These are phyloP conservation scores for Astrothelium subdiscretum DNA, from an alignment of 495 filamentous ascomycete genomes.

Conservation along the genomic window DNA sequence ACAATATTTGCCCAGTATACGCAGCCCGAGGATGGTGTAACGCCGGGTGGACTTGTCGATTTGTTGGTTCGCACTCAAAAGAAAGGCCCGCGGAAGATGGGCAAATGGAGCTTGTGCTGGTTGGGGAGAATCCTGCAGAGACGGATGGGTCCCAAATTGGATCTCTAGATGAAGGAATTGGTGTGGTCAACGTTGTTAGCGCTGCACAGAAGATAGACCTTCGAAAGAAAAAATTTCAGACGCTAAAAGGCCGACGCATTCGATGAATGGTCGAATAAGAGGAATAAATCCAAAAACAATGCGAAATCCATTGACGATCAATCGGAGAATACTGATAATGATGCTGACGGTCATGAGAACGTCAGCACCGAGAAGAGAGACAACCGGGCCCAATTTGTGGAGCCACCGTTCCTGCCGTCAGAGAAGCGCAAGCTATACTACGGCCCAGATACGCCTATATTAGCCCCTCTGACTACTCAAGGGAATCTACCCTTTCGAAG, in stretches of 20 bases:
- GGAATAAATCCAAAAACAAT: constrained; percentile 39
- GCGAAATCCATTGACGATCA: constrained; percentile 8
- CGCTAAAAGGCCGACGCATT: constrained; percentile 66
- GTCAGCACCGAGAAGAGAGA: constrained; percentile 38
- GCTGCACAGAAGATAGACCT: constrained; percentile 55
- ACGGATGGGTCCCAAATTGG: constrained; percentile 23
- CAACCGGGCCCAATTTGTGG: constrained; percentile 63
- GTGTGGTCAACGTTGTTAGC: constrained; percentile 62
- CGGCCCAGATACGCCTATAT: constrained; percentile 77
- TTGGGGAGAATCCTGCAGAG: constrained; percentile 35
- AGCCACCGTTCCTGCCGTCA: constrained; percentile 76
- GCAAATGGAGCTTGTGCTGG: constrained; percentile 64
- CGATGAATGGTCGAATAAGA: constrained; percentile 57
- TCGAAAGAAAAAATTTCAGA: constrained; percentile 49
- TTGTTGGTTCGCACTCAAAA: constrained; percentile 67
- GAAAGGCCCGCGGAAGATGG: constrained; percentile 66
- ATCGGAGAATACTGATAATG: constrained; percentile 22
- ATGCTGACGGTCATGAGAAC: constrained; percentile 21
- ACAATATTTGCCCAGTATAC: constrained; percentile 68
- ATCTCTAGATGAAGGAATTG: constrained; percentile 37
- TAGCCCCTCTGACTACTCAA: constrained; percentile 86
- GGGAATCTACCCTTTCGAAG: constrained; percentile 95
- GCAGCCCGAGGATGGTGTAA: constrained; percentile 62
- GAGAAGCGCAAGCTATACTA: constrained; percentile 92
- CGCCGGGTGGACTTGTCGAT: constrained; percentile 87